A percentile compares a stretch with the other conserved stretches of the same genome.
Evolutionary conservation across 2,329 filamentous ascomycete genomes (phyloP).

Genomic region (Aspergillus sergii): DNA sequence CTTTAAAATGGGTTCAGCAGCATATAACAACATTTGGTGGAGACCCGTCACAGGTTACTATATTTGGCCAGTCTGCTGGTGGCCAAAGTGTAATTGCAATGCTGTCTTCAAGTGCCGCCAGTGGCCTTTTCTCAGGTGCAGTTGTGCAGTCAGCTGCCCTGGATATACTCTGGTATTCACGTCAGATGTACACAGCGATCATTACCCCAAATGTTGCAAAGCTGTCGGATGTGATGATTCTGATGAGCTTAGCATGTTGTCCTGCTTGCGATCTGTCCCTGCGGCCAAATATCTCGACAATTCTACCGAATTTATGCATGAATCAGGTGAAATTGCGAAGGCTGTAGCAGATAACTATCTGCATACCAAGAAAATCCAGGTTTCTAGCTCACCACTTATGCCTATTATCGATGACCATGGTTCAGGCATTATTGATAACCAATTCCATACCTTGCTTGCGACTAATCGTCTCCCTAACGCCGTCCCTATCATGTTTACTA

Average conservation of each 20-base stretch:
- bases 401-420: neutral
- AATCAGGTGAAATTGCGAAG: neutral
- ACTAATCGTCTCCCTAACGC: neutral
- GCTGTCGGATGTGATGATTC: neutral
- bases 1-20: neutral
- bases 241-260: neutral
- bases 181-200: neutral
- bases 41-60: neutral
- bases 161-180: neutral
- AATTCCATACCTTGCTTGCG: neutral
- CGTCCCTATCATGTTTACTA: neutral
- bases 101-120: neutral
- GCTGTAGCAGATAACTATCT: neutral
- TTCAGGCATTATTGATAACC: neutral
- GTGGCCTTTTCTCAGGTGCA: neutral
- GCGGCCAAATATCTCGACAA: neutral
- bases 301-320: neutral
- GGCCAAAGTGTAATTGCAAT: neutral
- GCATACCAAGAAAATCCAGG: neutral
- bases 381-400: neutral
- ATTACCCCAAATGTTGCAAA: neutral
- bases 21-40: neutral
- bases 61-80: neutral
- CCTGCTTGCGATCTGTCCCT: neutral
- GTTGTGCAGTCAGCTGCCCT: slow-evolving; percentile 31